phyloP scores from a whole-genome alignment of 371 early-diverging fungal species.

The Aphelidium insulamus region DNA sequence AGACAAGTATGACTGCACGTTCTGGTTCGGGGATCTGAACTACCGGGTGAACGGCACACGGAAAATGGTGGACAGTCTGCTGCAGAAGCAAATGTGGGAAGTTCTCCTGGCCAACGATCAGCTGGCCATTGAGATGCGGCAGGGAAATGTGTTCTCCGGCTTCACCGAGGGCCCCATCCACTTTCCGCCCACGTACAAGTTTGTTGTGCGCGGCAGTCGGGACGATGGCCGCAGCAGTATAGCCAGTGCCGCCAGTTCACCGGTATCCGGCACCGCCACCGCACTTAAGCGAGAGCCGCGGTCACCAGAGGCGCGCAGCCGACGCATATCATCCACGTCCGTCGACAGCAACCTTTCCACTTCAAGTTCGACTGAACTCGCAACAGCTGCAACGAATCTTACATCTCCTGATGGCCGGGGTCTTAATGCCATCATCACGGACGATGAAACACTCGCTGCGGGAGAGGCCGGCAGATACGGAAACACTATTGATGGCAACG shows the following conservation, averaged over 20 bases:
- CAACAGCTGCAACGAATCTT: conserved; percentile 1
- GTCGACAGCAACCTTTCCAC: conserved; percentile 1
- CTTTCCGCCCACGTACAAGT: conserved; percentile 75
- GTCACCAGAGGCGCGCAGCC: neutral
- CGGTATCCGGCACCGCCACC: neutral
- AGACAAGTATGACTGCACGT: conserved; percentile 37
- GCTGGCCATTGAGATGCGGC: conserved; percentile 19
- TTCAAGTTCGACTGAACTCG: neutral
- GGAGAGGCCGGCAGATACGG: no score
- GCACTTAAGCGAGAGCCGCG: neutral
- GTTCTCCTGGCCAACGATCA: conserved; percentile 34
- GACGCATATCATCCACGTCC: conserved; percentile 1
- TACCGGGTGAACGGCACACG: conserved; percentile 41
- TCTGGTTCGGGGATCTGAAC: conserved; percentile 60
- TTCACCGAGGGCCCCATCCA: conserved; percentile 54
- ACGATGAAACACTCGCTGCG: no score
- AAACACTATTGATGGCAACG: no score
- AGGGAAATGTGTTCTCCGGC: conserved; percentile 21
- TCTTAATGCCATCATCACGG: no score
- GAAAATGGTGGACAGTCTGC: conserved; percentile 20
- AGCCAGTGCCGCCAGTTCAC: neutral
- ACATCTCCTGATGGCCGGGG: conserved; percentile 2
- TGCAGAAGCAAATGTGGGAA: conserved; percentile 14
- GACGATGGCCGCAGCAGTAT: neutral
- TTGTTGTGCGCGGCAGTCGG: conserved; percentile 18